A percentile compares a stretch with the other conserved stretches of the same genome.
Conservation (phyloP, 208 protist species). For the Crithidia expoeki region DNA sequence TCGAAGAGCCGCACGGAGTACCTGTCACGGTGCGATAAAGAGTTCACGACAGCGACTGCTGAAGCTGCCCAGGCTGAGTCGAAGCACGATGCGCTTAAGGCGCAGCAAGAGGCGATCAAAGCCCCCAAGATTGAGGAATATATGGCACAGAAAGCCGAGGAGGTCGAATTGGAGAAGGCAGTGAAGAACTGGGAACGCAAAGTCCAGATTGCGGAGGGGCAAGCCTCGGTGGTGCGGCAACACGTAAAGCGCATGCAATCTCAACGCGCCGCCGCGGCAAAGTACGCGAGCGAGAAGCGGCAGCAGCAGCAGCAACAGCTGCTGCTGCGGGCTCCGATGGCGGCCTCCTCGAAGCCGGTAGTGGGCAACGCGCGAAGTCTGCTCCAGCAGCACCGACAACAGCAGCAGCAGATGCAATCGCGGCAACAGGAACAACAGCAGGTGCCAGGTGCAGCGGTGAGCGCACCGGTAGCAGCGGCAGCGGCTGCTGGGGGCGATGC, state of each 20-base stretch:
- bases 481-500: background rate
- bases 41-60: slow-evolving; percentile 64
- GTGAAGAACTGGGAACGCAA: slow-evolving; percentile 90
- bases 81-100: slow-evolving; percentile 74
- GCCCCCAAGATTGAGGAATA: slow-evolving; percentile 95
- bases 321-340: slow-evolving; percentile 3
- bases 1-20: slow-evolving; percentile 82
- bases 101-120: slow-evolving; percentile 87
- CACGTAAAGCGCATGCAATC: slow-evolving; percentile 45
- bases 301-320: background rate
- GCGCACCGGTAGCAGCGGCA: background rate
- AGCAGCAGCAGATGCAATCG: slow-evolving; percentile 26
- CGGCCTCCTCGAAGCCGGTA: slow-evolving; percentile 6
- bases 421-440: background rate
- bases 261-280: slow-evolving; percentile 36
- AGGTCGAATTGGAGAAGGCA: slow-evolving; percentile 89
- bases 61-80: slow-evolving; percentile 72
- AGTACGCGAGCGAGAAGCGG: slow-evolving; percentile 40
- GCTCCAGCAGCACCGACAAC: slow-evolving; percentile 15
- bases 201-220: slow-evolving; percentile 91
- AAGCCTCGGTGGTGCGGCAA: slow-evolving; percentile 68
- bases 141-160: slow-evolving; percentile 93
- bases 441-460: background rate
- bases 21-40: slow-evolving; percentile 59
- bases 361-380: slow-evolving; percentile 18